Percentiles rank a stretch among this genome's conserved stretches.
These are phyloP conservation scores for Aspergillus ochraceus DNA, from an alignment of 2,329 filamentous ascomycete genomes.

Conservation along the genomic window DNA sequence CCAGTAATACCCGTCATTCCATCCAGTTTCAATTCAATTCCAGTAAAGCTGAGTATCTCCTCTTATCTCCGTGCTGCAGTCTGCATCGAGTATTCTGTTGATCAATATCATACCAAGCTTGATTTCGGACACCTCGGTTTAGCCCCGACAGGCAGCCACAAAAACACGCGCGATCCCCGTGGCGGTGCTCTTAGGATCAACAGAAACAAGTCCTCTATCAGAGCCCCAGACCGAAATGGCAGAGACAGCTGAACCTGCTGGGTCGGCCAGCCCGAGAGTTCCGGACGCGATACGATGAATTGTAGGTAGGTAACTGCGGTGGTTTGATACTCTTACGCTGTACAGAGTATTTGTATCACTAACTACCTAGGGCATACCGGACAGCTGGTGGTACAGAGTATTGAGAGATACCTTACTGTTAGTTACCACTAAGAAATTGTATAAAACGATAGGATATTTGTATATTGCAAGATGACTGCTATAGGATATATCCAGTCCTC, in stretches of 20 bases:
- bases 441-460: too few species aligned
- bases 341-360: not conserved
- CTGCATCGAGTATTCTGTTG: too few species aligned
- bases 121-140: not conserved
- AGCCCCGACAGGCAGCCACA: not conserved
- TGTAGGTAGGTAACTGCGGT: not conserved
- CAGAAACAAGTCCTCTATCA: not conserved
- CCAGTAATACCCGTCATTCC: too few species aligned
- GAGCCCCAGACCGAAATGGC: too few species aligned
- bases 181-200: not conserved
- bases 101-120: too few species aligned
- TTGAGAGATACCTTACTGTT: not conserved
- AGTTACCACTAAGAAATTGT: not conserved
- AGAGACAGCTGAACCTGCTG: too few species aligned
- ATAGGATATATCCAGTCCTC: too few species aligned
- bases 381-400: not conserved
- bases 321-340: not conserved
- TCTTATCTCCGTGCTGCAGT: too few species aligned
- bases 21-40: too few species aligned
- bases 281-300: not conserved
- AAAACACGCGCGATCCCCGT: not conserved
- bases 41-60: too few species aligned
- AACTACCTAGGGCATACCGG: not conserved
- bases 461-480: too few species aligned
- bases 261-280: not conserved